Percentiles rank a stretch among this genome's conserved stretches.
Evolutionary conservation across 1,139 yeast genomes (phyloP).

Genomic region (Williopsis jadinii): DNA sequence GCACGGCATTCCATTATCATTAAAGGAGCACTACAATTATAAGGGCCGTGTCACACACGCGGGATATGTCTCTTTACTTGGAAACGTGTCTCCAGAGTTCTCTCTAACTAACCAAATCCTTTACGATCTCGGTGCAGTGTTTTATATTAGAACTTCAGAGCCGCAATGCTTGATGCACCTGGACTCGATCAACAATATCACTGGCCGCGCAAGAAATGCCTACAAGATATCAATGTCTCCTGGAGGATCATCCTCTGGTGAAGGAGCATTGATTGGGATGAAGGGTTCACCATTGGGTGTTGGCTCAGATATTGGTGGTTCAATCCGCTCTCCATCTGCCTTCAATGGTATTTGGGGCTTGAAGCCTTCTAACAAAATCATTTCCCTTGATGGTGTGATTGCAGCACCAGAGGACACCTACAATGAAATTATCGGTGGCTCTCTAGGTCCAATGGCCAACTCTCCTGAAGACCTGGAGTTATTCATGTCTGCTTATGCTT

Average conservation of each 20-base stretch:
- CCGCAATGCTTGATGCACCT: constrained; percentile 54
- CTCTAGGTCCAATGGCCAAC: constrained; percentile 58
- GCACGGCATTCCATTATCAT: constrained; percentile 73
- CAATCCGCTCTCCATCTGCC: constrained; percentile 72
- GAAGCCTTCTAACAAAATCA: constrained; percentile 61
- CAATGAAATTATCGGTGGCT: constrained; percentile 35
- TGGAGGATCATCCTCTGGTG: constrained; percentile 77
- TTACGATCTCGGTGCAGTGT: constrained; percentile 61
- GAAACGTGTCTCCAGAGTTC: constrained; percentile 41
- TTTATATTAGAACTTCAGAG: constrained; percentile 45
- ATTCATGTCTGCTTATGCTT: constrained; percentile 53
- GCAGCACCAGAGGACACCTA: constrained; percentile 36
- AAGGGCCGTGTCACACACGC: constrained; percentile 54
- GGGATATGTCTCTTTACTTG: constrained; percentile 51
- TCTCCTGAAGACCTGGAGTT: constrained; percentile 56
- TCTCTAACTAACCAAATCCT: constrained; percentile 46
- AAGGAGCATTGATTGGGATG: constrained; percentile 60
- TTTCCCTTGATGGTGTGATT: constrained; percentile 44
- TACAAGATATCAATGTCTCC: constrained; percentile 44
- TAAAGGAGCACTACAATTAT: constrained; percentile 65
- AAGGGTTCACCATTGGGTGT: constrained; percentile 63
- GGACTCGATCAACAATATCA: constrained; percentile 42
- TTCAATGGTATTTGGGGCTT: constrained; percentile 61
- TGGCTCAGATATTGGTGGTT: constrained; percentile 78
- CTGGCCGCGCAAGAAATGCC: constrained; percentile 49